Conservation (phyloP, 2,329 filamentous ascomycete species). For the Sporothrix sp. region DNA sequence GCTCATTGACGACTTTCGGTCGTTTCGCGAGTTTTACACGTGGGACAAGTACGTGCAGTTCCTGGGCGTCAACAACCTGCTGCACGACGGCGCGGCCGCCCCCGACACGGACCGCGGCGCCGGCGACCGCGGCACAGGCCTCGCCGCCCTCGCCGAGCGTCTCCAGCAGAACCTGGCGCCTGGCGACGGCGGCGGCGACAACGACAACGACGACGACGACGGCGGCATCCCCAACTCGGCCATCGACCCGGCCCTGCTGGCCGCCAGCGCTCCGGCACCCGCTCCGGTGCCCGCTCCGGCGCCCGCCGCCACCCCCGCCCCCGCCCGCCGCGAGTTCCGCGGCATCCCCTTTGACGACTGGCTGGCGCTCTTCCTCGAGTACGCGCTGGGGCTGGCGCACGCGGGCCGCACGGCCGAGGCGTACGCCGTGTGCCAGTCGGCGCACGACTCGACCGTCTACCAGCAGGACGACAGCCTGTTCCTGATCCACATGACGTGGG, state of each 20-base stretch:
- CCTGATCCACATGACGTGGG: constrained; percentile 67
- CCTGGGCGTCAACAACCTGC: constrained; percentile 33
- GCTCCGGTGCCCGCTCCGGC: background rate
- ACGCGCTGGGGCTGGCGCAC: constrained; percentile 66
- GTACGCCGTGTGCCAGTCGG: constrained; percentile 71
- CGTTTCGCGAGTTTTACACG: constrained; percentile 53
- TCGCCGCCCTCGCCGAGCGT: constrained; percentile 47
- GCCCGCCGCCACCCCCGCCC: background rate
- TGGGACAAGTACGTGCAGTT: constrained; percentile 57
- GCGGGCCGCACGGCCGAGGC: constrained; percentile 58
- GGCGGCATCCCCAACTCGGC: too few relatives aligned
- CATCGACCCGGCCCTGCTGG: constrained; percentile 26
- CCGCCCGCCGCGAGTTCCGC: constrained; percentile 37
- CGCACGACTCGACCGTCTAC: constrained; percentile 74
- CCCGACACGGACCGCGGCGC: constrained; percentile 5
- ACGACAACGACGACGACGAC: too few relatives aligned
- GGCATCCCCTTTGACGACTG: constrained; percentile 74
- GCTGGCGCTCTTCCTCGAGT: constrained; percentile 85
- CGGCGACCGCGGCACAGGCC: constrained; percentile 29
- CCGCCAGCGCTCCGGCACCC: constrained; percentile 23
- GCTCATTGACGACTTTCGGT: constrained; percentile 54
- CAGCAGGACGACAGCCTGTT: constrained; percentile 51
- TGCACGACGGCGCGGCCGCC: constrained; percentile 27
- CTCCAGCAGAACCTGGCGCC: constrained; percentile 32
- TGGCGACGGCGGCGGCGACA: too few relatives aligned